Evolutionary conservation across 495 filamentous ascomycete genomes (phyloP).

Genomic region (Haplographium delicatum): DNA sequence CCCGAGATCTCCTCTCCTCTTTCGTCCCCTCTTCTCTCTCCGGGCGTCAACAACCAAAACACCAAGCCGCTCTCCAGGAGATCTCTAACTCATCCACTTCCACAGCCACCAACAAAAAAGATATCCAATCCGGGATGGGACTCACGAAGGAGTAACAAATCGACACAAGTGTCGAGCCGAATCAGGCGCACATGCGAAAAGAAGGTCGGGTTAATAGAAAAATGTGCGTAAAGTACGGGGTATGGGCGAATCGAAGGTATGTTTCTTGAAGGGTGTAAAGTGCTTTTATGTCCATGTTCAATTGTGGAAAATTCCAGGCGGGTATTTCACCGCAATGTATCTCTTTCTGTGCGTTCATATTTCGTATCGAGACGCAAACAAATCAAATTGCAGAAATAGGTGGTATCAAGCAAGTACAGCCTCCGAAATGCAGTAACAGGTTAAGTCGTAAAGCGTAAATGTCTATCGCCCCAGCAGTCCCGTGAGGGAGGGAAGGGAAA

Average conservation of each 20-base stretch:
- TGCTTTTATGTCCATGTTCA: too few relatives aligned
- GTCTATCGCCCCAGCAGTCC: conserved; percentile 6
- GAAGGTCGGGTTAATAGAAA: not conserved
- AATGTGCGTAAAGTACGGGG: conserved; percentile 16
- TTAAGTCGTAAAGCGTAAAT: conserved; percentile 23
- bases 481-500: conserved; percentile 1
- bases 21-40: not conserved
- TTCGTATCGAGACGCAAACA: too few relatives aligned
- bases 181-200: not conserved
- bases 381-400: too few relatives aligned
- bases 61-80: conserved; percentile 16
- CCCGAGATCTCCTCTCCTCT: conserved; percentile 1
- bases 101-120: conserved; percentile 1
- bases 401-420: too few relatives aligned
- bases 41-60: conserved; percentile 1
- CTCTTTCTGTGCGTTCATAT: too few relatives aligned
- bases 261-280: not conserved
- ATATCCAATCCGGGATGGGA: not conserved
- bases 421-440: conserved; percentile 2
- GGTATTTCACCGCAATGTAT: too few relatives aligned
- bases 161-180: conserved; percentile 2
- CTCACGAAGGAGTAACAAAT: not conserved
- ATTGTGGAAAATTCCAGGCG: too few relatives aligned
- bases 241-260: conserved; percentile 18
- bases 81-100: conserved; percentile 1